phyloP scores from a whole-genome alignment of 176 grass and related monocot genomes.

The Aegilops longissima region DNA sequence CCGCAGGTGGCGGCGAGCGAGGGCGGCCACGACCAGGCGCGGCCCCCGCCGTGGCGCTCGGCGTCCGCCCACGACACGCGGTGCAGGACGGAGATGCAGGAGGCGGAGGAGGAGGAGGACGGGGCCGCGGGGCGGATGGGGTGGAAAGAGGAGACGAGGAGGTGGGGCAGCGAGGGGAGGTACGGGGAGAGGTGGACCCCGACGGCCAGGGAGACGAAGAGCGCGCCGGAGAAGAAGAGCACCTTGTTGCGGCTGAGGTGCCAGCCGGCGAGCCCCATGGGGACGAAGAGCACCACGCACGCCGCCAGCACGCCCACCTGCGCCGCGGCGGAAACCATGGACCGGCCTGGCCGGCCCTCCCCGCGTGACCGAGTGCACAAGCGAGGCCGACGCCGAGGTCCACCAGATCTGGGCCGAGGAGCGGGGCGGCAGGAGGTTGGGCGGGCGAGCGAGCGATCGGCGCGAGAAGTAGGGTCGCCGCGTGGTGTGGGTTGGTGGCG shows the following conservation, averaged over 20 bases:
- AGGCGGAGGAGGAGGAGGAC: conserved; percentile 14
- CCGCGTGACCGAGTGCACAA: neutral
- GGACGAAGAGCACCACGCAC: conserved; percentile 86
- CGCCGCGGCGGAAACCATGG: conserved; percentile 45
- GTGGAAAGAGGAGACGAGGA: conserved; percentile 53
- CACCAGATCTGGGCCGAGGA: conserved; percentile 24
- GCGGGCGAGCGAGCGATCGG: neutral
- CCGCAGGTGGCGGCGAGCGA: conserved; percentile 56
- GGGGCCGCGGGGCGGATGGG: neutral
- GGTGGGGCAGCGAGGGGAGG: conserved; percentile 64
- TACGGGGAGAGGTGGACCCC: conserved; percentile 86
- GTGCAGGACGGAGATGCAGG: conserved; percentile 66
- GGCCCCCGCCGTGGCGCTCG: neutral
- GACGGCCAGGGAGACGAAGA: conserved; percentile 94
- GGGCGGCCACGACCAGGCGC: conserved; percentile 66
- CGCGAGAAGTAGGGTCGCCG: conserved; percentile 29
- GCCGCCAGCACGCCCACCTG: conserved; percentile 81
- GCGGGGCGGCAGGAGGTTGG: conserved; percentile 4
- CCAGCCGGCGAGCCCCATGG: conserved; percentile 94
- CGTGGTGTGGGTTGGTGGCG: conserved; percentile 35
- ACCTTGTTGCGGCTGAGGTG: conserved; percentile 98
- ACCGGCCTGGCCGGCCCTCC: neutral
- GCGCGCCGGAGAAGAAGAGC: conserved; percentile 94
- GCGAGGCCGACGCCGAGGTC: neutral
- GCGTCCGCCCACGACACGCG: conserved; percentile 57